Evolutionary conservation across 306 rosid genomes (phyloP), one percentile per base, ranked within the genome.

Genomic region (Dryas alaskensis): DNA sequence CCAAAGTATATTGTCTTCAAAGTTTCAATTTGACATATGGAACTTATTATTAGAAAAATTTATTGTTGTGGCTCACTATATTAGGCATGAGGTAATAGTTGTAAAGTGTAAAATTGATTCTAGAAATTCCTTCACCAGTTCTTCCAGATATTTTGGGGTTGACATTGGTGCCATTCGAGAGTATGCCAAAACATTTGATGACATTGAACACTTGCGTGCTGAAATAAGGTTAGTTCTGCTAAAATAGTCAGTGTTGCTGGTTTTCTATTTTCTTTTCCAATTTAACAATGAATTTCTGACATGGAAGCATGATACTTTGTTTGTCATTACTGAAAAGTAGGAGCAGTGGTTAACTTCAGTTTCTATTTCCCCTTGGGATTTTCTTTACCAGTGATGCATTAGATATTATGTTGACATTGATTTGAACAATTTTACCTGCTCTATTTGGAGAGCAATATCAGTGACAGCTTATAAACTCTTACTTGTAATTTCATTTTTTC

Each of bases 201-300:
- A 86, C 86, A 85, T 92, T 67, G 95, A 90, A 79, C 99, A 92
- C 89, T 70, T 95, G 87, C 96, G 96, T 48, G 98, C 98, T 80
- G 88, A 86, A 81, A 95, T 95, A 87, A 90, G 99, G 99, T 92
- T 67, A 25, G 86, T 80, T 47, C 80, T 70, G 31, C 14, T 3
- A 46, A 70, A 54, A 51, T n/a, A n/a, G 5, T 40, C 3, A 50
- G 50, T 69, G 31, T 17, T 17, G 27, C 10, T 59, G 10, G 7
- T 27, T 53, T 6, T n/a, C n/a, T 52, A 16, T 50, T 16, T 17
- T 3, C 40, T 40, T 37, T 40, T 53, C 9, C 10, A 69, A 44
- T 22, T 31, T 31, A 31, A 31, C 37, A 50, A 70, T 68, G 47
- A 57, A 43, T 52, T 68, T 46, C 62, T 31, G 63, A 57, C 65